phyloP scores from a whole-genome alignment of 169 alveolate genomes.

The Plasmodium coatneyi region DNA sequence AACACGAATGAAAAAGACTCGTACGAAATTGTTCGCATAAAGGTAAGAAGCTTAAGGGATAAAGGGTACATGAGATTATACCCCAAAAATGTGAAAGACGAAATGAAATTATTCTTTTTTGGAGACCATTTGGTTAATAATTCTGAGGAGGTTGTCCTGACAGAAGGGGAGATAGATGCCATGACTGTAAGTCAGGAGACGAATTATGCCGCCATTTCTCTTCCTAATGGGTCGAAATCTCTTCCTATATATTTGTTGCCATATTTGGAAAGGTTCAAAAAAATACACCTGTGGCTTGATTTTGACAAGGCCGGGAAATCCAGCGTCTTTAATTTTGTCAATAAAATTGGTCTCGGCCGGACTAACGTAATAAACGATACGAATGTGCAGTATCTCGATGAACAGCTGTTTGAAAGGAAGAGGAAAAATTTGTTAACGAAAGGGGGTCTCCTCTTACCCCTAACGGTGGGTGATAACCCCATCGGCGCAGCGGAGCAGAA shows the following conservation, averaged over 20 bases:
- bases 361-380: constrained; percentile 88
- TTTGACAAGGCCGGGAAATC: constrained; percentile 94
- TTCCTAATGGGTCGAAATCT: constrained; percentile 95
- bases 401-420: constrained; percentile 16
- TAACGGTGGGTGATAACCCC: background rate
- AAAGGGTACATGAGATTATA: constrained; percentile 89
- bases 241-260: constrained; percentile 92
- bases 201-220: constrained; percentile 92
- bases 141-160: constrained; percentile 86
- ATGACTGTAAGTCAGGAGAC: constrained; percentile 95
- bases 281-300: constrained; percentile 95
- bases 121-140: constrained; percentile 90
- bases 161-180: constrained; percentile 98
- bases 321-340: constrained; percentile 92
- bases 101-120: constrained; percentile 86
- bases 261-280: constrained; percentile 90
- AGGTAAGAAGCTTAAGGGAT: constrained; percentile 83
- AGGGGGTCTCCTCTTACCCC: background rate
- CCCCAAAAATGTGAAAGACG: constrained; percentile 93
- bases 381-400: constrained; percentile 62
- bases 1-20: constrained; percentile 14
- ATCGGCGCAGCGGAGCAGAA: background rate
- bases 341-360: constrained; percentile 92
- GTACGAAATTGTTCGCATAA: constrained; percentile 80
- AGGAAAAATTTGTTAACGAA: background rate